These are phyloP conservation scores for Trichoderma koningiopsis DNA, from an alignment of 2,329 filamentous ascomycete genomes.

Conservation along the genomic window DNA sequence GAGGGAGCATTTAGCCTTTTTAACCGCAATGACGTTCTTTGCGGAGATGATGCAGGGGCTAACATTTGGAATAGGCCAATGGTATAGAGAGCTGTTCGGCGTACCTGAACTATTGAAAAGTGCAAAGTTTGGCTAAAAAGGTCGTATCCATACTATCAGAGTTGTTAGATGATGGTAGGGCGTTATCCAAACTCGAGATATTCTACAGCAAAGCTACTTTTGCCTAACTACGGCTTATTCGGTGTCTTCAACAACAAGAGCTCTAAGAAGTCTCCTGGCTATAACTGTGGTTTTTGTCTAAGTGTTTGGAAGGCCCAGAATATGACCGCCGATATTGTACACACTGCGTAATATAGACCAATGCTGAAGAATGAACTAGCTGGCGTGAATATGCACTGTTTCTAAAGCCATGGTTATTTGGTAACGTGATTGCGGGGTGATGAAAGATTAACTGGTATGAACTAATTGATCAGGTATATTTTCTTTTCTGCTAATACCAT, in stretches of 20 bases:
- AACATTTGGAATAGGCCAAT: neutral
- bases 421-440: neutral
- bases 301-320: neutral
- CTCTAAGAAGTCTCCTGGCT: neutral
- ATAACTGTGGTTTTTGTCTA: neutral
- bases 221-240: neutral
- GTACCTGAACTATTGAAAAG: neutral
- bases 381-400: neutral
- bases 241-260: neutral
- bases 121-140: neutral
- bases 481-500: too few species aligned
- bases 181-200: neutral
- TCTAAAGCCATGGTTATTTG: accelerated
- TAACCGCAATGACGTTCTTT: slow-evolving; percentile 9
- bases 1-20: slow-evolving; percentile 15
- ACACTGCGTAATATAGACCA: neutral
- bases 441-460: neutral
- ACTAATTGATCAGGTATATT: too few species aligned
- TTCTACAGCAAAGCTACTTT: neutral
- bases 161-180: neutral
- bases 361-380: neutral
- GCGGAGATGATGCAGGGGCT: slow-evolving; percentile 12
- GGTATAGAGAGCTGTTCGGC: neutral
- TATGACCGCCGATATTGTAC: neutral
- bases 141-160: neutral